Base-by-base conservation (phyloP, 2,329 filamentous ascomycete species). In the Ophiostoma populinum region DNA sequence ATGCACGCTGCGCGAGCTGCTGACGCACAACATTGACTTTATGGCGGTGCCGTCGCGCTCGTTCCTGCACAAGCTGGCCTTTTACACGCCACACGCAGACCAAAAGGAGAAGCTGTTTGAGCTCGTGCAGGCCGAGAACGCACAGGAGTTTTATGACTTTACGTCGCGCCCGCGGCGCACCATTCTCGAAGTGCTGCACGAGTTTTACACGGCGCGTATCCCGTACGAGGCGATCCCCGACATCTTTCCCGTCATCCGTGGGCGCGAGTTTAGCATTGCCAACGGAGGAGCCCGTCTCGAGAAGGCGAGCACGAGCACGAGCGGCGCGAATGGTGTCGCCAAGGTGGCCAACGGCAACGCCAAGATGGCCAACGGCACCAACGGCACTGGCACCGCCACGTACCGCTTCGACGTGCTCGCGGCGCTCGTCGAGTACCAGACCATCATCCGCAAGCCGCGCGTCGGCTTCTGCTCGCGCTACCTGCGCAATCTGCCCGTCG, bases 91-190 rank as follows among this genome's bases (percentile, higher is more conserved):
- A 1, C 70, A 92, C 46, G 52, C 60, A 2, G 72, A 74, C 47
- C 87, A 98, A 48, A 74, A 72, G 46, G 79, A 90, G 41, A 73
- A 87, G 2, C 67, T 98, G 0, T 55, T 78, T 7, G 90, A 98
- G 50, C 90, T 98, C 47, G 75, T 75, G 2, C 70, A 79, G 46
- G 73, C 82, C 0, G 68, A 79, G 30, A 81, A 77, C 46, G 71
- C 87, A 6, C 85, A 95, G 46, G 90, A 98, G 46, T 76, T 93
- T 37, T 95, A 82, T 58, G 87, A 98, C 56, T 98, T 98, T 51
- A 90, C 90, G 1, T 86, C 86, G 0, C 75, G 90, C 7, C 81
- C 87, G 1, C 76, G 85, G 22, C 76, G 90, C 22, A 92, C 80
- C 39, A 93, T 95, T 38, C 61, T 98, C 6, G 90, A 98, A 55